Percentiles rank a stretch among this genome's conserved stretches.
These are phyloP conservation scores for Fusarium sulawesiense DNA, from an alignment of 2,329 filamentous ascomycete genomes.

Conservation along the genomic window DNA sequence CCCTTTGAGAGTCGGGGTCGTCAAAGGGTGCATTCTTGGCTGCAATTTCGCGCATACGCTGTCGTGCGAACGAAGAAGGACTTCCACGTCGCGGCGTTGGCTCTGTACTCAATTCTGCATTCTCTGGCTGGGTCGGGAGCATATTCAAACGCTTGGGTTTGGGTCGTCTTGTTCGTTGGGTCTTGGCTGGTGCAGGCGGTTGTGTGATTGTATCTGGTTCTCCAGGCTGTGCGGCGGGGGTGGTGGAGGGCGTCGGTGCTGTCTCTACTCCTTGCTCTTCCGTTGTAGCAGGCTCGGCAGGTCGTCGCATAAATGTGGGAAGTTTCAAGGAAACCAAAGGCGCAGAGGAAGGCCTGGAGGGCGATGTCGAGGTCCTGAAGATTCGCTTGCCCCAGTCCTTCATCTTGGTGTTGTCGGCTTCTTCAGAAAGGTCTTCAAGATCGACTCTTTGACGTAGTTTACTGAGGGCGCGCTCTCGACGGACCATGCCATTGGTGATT, in stretches of 20 bases:
- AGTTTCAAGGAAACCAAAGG: conserved; percentile 45
- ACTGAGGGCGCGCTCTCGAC: conserved; percentile 77
- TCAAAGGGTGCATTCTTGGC: conserved; percentile 57
- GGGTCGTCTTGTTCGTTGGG: conserved; percentile 43
- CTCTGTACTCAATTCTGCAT: conserved; percentile 46
- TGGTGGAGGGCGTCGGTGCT: conserved; percentile 3
- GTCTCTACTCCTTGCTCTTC: conserved; percentile 6
- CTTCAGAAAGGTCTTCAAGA: conserved; percentile 53
- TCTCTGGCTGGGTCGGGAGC: conserved; percentile 55
- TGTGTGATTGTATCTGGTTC: conserved; percentile 24
- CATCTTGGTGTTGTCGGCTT: conserved; percentile 50
- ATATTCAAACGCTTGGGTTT: conserved; percentile 49
- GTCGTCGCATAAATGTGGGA: conserved; percentile 27
- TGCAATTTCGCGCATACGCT: conserved; percentile 58
- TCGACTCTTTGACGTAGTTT: conserved; percentile 66
- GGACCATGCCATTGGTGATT: conserved; percentile 88
- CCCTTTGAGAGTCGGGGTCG: conserved; percentile 54
- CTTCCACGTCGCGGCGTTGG: conserved; percentile 52
- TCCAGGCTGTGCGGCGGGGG: conserved; percentile 20
- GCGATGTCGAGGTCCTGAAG: conserved; percentile 46
- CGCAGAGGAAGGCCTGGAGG: conserved; percentile 32
- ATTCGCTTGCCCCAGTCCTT: conserved; percentile 53
- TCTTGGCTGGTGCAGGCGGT: conserved; percentile 32
- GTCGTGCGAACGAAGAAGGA: conserved; percentile 58
- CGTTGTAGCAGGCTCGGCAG: conserved; percentile 16